phyloP scores from a whole-genome alignment of 2,329 filamentous ascomycete species.

The Epichloe baconii region DNA sequence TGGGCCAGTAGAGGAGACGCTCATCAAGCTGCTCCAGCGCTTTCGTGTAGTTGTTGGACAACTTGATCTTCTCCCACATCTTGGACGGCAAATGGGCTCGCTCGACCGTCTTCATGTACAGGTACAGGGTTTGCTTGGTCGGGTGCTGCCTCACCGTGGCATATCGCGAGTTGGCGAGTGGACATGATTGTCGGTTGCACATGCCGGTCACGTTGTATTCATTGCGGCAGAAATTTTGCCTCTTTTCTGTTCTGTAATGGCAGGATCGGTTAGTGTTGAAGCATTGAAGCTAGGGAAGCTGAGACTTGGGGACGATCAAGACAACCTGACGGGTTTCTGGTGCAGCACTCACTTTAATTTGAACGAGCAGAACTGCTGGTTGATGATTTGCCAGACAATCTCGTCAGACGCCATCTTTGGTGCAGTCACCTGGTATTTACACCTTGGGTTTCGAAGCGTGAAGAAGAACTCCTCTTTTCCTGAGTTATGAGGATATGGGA shows the following conservation, averaged over 20 bases:
- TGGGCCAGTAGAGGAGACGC: slow-evolving; percentile 83
- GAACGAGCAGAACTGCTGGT: slow-evolving; percentile 89
- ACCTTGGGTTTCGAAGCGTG: not conserved
- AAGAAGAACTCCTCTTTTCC: not conserved
- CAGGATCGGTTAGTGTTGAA: slow-evolving; percentile 20
- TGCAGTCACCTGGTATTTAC: not conserved
- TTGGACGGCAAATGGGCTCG: slow-evolving; percentile 78
- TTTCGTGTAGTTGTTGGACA: slow-evolving; percentile 81
- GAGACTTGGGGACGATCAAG: not conserved
- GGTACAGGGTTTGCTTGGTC: slow-evolving; percentile 69
- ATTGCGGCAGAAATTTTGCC: slow-evolving; percentile 90
- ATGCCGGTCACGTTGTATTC: slow-evolving; percentile 79
- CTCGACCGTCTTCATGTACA: slow-evolving; percentile 94
- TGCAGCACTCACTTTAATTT: slow-evolving; percentile 66
- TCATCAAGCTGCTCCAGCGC: slow-evolving; percentile 81
- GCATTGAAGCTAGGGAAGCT: not conserved
- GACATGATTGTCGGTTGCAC: slow-evolving; percentile 79
- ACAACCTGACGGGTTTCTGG: not conserved
- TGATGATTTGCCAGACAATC: slow-evolving; percentile 94
- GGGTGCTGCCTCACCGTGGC: slow-evolving; percentile 81
- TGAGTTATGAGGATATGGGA: not conserved
- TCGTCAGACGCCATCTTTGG: slow-evolving; percentile 75
- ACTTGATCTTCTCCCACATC: slow-evolving; percentile 86
- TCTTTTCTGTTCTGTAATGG: slow-evolving; percentile 56
- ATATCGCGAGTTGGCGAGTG: slow-evolving; percentile 83